Conservation (phyloP, 116 monocot species). For the Phalaenopsis hybrid region DNA sequence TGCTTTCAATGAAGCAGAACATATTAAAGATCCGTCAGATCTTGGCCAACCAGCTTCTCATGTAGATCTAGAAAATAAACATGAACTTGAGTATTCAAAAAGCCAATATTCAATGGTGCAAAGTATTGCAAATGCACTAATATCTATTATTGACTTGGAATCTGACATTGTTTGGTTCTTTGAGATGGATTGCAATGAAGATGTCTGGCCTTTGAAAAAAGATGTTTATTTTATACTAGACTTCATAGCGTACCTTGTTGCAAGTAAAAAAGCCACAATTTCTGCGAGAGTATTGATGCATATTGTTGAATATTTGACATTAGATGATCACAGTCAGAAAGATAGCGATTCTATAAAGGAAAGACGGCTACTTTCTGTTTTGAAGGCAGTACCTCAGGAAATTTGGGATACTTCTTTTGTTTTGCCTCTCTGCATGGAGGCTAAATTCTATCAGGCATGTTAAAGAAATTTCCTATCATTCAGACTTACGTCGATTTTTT, state of each 20-base stretch:
- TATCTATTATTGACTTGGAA: conserved; percentile 63
- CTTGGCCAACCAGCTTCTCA: conserved; percentile 6
- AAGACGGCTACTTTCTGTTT: conserved; percentile 58
- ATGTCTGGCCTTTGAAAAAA: conserved; percentile 70
- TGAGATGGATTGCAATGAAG: conserved; percentile 34
- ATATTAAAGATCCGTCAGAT: conserved; percentile 12
- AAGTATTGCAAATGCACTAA: conserved; percentile 36
- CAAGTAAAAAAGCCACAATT: conserved; percentile 42
- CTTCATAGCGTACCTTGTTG: conserved; percentile 69
- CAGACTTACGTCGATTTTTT: neutral
- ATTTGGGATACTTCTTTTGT: conserved; percentile 64
- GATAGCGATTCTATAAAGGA: conserved; percentile 38
- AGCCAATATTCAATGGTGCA: conserved; percentile 45
- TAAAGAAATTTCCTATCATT: neutral
- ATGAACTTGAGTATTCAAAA: conserved; percentile 14
- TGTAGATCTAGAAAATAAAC: conserved; percentile 11
- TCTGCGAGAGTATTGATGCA: conserved; percentile 56
- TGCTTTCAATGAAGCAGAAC: conserved; percentile 47
- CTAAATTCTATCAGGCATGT: conserved; percentile 74
- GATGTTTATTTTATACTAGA: conserved; percentile 54
- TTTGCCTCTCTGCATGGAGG: conserved; percentile 55
- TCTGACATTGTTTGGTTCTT: conserved; percentile 39
- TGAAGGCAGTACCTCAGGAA: conserved; percentile 41
- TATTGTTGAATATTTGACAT: conserved; percentile 59
- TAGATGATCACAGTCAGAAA: conserved; percentile 15